Percentiles rank a stretch among this genome's conserved stretches.
Conservation (phyloP, 345 rosid species). For the Gossypium stocksii region DNA sequence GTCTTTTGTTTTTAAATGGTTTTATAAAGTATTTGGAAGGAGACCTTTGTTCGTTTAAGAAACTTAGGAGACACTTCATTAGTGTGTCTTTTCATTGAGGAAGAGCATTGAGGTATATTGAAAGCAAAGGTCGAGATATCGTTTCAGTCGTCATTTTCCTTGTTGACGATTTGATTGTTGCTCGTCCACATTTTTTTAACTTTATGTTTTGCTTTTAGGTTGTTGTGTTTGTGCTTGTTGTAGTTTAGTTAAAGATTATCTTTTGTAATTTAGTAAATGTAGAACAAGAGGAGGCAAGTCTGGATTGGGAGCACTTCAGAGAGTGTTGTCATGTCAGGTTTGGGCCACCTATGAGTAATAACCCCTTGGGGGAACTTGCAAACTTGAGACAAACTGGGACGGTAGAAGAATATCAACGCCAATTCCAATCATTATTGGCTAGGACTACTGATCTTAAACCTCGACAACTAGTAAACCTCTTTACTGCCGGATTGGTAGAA, state of each 20-base stretch:
- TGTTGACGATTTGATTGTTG: constrained; percentile 8
- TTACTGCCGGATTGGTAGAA: too few species aligned
- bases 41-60: constrained; percentile 2
- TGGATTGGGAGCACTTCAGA: too few species aligned
- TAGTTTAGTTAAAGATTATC: background rate
- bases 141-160: background rate
- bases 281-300: too few species aligned
- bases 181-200: background rate
- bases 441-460: too few species aligned
- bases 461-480: too few species aligned
- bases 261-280: background rate
- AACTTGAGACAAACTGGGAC: too few species aligned
- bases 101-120: constrained; percentile 12
- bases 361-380: too few species aligned
- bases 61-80: background rate
- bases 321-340: too few species aligned
- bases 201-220: background rate
- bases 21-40: background rate
- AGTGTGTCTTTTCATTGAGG: background rate
- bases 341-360: too few species aligned
- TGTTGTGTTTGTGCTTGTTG: background rate
- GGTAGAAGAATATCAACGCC: too few species aligned
- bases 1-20: background rate
- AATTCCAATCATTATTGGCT: too few species aligned
- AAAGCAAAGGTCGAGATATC: constrained; percentile 7